Base-by-base conservation (phyloP, 192 early-diverging fungal species). In the Lunasporangiospora selenospora region DNA sequence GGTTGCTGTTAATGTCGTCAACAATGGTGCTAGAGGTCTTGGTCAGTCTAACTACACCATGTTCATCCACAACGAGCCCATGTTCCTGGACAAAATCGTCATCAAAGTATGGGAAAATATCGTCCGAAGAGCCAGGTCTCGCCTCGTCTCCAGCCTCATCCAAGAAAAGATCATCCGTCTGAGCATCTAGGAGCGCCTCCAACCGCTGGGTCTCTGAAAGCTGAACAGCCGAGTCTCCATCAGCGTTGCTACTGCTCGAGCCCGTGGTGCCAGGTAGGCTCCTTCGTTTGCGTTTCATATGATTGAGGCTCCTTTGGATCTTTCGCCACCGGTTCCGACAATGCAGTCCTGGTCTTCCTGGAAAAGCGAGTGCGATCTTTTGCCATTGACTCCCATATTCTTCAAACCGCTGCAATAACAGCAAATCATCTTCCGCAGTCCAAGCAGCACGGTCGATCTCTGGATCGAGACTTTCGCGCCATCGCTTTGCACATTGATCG, bases 401-500 rank as follows among this genome's bases (percentile, higher is more conserved):
- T 13, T 67, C 63, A 59, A 81, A 87, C 60, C 85, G 85, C 18
- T 85, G 78, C 50, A 89, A 62, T 34, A 92, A 58, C 3, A 85
- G 56, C 2, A 63, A 62, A 62, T 92, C 90, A 31, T 92, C 90
- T 31, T 88, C 85, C 6, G 85, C 73, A 4, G 78, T 84, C 90
- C 90, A 92, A 27, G 85, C 84, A 19, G 85, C 83, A 7, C 90
- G 82, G 38, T 92, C 87, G n/a, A 92, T 92, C 7, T 82, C 77
- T 11, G 94, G 94, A 70, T 96, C 92, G 31, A 96, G 78, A 48
- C 88, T 87, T 77, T 96, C 94, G 24, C 88, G 80, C 88, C 94
- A 96, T 29, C 95, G 81, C 62, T 94, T 94, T 31, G 93, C 91
- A 60, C 95, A 97, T 61, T 95, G 93, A 58, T 92, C 90, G 57